Conservation (phyloP, 208 protist species). For the Acanthamoeba divionensis region DNA sequence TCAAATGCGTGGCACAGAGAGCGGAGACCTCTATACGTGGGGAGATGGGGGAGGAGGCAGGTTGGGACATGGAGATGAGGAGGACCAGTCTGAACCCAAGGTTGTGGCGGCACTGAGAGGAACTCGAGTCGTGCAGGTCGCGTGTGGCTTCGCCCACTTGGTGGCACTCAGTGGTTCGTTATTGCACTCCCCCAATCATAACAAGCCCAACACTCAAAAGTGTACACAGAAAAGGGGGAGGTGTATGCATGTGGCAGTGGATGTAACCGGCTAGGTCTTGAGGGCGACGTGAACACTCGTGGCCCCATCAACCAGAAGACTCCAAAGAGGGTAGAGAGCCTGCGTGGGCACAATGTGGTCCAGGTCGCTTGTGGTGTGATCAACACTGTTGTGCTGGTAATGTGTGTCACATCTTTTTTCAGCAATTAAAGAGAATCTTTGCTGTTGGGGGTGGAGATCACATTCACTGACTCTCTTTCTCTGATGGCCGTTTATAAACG, state of each 20-base stretch:
- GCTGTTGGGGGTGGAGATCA: too few species aligned
- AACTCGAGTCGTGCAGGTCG: neutral
- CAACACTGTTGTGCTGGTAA: neutral
- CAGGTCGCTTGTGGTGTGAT: neutral
- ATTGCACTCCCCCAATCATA: neutral
- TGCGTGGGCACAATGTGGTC: neutral
- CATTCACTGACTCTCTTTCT: too few species aligned
- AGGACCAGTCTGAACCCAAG: conserved; percentile 19
- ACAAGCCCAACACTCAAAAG: neutral
- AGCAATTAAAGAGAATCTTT: too few species aligned
- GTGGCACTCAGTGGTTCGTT: neutral
- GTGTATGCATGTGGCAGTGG: conserved; percentile 1
- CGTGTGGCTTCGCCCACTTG: conserved; percentile 14
- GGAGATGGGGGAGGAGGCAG: neutral
- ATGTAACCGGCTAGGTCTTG: neutral
- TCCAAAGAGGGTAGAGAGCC: neutral
- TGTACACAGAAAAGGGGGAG: neutral
- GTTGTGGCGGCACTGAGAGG: neutral
- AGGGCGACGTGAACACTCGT: neutral
- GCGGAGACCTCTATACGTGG: conserved; percentile 3
- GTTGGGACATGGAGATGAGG: conserved; percentile 38
- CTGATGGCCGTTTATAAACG: too few species aligned
- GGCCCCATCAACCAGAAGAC: neutral
- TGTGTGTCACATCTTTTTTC: neutral
- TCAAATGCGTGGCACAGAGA: conserved; percentile 5